Percentiles rank a stretch among this genome's conserved stretches.
These are phyloP conservation scores for Trichomonas gallinae DNA, from an alignment of 208 protist genomes.

Conservation along the genomic window DNA sequence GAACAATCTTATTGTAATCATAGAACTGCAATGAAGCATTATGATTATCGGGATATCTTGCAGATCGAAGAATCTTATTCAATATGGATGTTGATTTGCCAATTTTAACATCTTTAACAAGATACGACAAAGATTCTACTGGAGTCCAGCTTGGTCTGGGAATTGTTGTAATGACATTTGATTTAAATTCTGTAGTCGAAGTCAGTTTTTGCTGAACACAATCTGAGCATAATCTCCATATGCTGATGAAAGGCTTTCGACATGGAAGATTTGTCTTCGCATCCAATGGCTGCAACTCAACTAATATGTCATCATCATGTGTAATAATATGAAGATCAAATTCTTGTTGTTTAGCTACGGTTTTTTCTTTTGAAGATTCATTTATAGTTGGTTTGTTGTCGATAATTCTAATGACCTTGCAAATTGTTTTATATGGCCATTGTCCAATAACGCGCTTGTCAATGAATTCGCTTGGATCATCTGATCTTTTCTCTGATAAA, in stretches of 20 bases:
- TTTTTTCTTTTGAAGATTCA: too few species aligned
- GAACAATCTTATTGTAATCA: too few species aligned
- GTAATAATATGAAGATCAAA: neutral
- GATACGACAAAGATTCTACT: too few species aligned
- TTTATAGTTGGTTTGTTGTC: neutral
- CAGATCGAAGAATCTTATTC: too few species aligned
- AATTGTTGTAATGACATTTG: neutral
- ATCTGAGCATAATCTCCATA: neutral
- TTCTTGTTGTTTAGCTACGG: too few species aligned
- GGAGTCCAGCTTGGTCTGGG: neutral
- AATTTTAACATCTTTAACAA: too few species aligned
- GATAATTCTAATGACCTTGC: too few species aligned
- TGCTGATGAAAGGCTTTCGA: neutral
- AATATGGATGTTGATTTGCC: too few species aligned
- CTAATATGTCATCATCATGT: neutral
- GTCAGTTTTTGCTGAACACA: neutral
- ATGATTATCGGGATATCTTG: too few species aligned
- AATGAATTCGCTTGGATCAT: neutral
- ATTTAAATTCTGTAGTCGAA: neutral
- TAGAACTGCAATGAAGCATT: too few species aligned
- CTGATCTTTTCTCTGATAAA: neutral
- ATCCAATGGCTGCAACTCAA: neutral
- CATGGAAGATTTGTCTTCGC: neutral
- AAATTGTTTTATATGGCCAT: neutral
- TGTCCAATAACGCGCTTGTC: neutral